Base-by-base conservation (phyloP, 441 rosid species). In the Euphorbia schlechtendalii region DNA sequence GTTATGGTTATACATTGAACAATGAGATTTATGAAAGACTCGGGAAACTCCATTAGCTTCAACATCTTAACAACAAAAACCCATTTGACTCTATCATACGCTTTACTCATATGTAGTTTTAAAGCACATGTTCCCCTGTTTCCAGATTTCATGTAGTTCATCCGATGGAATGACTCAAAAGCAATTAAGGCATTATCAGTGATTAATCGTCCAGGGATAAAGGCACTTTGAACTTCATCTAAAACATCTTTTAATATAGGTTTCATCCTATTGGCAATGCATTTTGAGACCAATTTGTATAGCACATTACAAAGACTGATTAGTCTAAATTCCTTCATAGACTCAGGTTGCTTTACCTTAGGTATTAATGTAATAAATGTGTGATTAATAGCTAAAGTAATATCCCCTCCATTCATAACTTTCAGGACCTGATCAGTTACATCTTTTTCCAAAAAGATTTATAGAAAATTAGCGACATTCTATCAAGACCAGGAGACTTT, bases 21-120 rank as follows among this genome's bases (percentile, higher is more conserved):
- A n/a, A n/a, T n/a, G n/a, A n/a, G n/a, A n/a, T n/a, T n/a, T n/a
- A n/a, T n/a, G n/a, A n/a, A n/a, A n/a, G 15, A 1, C 4, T 15
- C 5, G 0, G 36, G 54, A 9, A 49, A 49, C 4, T 15, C 21
- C 54, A 49, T 49, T 49, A 17, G 4, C 8, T 17, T 1, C 21
- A 56, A 11, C 14, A 56, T n/a, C 4, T 28, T 15, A 1, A 10
- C 36, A 1, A 56, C 6, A 28, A 27, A 56, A 13, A 3, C 0
- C 20, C 40, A 56, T 56, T 56, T 20, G 4, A 56, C 60, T 13
- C 60, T 56, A 56, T 56, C 60, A 56, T 25, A 56, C 2, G 60
- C 60, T 28, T 56, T 25, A 56, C 40, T 56, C 60, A 56, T 56
- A 14, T 56, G 40, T 0, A 56, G 4, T 15, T 56, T 56, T 0